Evolutionary conservation across 371 early-diverging fungal species (phyloP).

Genomic region (Haplosporangium sp.): DNA sequence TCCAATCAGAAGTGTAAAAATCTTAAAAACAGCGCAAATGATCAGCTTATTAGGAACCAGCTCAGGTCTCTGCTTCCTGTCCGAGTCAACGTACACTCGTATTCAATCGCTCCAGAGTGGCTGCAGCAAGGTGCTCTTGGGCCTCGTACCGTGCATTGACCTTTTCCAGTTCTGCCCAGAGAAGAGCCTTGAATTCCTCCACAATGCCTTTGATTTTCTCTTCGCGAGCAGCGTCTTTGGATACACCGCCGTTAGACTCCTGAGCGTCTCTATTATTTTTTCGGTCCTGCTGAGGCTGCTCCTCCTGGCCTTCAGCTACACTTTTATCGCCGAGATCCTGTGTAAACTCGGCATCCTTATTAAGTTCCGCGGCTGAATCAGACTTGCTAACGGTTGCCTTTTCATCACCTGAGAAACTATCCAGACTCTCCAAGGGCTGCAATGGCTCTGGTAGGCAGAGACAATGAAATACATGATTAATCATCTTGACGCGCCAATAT

Average conservation of each 20-base stretch:
- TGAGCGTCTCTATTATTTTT: conserved; percentile 1
- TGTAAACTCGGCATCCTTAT: conserved; percentile 6
- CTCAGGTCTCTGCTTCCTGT: too few relatives aligned
- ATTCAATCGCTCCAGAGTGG: conserved; percentile 53
- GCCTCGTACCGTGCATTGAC: conserved; percentile 64
- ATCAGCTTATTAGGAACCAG: neutral
- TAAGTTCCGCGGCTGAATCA: neutral
- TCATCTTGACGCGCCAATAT: neutral
- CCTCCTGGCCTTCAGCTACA: neutral
- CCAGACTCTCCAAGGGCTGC: conserved; percentile 37
- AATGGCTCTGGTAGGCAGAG: conserved; percentile 16
- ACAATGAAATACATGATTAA: neutral
- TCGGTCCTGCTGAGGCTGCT: conserved; percentile 9
- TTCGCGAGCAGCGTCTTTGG: conserved; percentile 10
- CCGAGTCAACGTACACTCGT: conserved; percentile 36
- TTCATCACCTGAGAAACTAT: conserved; percentile 11
- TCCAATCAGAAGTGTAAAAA: too few relatives aligned
- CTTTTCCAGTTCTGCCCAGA: conserved; percentile 63
- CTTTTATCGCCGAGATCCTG: conserved; percentile 5
- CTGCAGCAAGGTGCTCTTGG: conserved; percentile 56
- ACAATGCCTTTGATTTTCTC: conserved; percentile 28
- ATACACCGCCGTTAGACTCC: neutral
- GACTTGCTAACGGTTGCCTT: neutral
- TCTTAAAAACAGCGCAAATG: too few relatives aligned
- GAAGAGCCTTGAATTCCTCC: conserved; percentile 51